A percentile compares a stretch with the other conserved stretches of the same genome.
Evolutionary conservation across 1,284 basidiomycete species (phyloP).

Genomic region (Inonotus hispidus): DNA sequence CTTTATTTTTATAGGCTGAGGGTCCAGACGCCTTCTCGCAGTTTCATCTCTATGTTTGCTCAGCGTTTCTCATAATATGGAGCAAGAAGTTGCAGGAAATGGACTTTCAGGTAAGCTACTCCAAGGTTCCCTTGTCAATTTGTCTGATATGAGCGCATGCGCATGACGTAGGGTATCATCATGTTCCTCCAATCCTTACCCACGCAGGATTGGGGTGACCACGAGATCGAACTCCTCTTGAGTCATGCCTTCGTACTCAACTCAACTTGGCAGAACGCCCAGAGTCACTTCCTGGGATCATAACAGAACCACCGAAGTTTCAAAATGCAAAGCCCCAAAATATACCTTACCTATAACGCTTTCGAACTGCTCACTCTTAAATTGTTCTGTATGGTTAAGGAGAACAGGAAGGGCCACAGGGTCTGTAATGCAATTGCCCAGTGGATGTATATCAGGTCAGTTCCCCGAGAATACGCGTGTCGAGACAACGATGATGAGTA

Average conservation of each 20-base stretch:
- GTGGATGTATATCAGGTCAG: background rate
- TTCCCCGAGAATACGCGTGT: background rate
- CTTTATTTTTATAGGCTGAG: conserved; percentile 61
- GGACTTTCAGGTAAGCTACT: conserved; percentile 86
- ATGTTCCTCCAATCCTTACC: conserved; percentile 98
- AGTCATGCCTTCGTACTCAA: conserved; percentile 95
- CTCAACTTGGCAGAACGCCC: conserved; percentile 91
- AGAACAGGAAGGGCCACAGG: background rate
- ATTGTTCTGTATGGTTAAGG: background rate
- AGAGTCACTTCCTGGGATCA: conserved; percentile 72
- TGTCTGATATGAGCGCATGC: too few species aligned
- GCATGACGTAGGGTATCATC: conserved; percentile 79
- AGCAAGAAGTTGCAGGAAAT: conserved; percentile 85
- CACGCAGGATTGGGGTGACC: conserved; percentile 92
- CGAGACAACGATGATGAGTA: background rate
- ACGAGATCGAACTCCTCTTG: conserved; percentile 92
- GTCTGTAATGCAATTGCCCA: background rate
- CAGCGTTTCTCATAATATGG: conserved; percentile 90
- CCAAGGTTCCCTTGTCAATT: background rate
- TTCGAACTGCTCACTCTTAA: background rate
- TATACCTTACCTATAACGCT: background rate
- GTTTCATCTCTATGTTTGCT: conserved; percentile 95
- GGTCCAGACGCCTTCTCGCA: conserved; percentile 94
- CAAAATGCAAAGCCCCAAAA: background rate
- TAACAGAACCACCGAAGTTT: background rate